phyloP scores from a whole-genome alignment of 768 basidiomycete species.

The Serendipita sp. region DNA sequence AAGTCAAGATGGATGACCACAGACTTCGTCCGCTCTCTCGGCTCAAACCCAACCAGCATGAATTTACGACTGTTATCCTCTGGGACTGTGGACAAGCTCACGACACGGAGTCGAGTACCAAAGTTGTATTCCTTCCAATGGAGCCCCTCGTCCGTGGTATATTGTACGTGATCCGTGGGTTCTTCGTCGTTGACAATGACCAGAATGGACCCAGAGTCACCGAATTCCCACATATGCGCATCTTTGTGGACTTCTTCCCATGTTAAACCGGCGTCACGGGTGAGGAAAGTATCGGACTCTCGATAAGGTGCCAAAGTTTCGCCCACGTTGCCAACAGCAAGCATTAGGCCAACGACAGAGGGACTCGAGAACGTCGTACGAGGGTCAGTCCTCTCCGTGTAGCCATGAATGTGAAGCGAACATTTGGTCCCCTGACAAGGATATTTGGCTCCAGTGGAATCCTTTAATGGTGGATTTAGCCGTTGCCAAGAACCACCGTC shows the following conservation, averaged over 20 bases:
- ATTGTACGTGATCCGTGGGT: slow-evolving; percentile 75
- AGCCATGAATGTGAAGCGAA: slow-evolving; percentile 82
- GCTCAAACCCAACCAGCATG: slow-evolving; percentile 57
- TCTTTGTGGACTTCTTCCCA: slow-evolving; percentile 99
- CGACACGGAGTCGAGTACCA: slow-evolving; percentile 45
- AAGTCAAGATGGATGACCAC: slow-evolving; percentile 85
- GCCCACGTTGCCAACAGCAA: slow-evolving; percentile 95
- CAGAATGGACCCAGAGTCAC: slow-evolving; percentile 88
- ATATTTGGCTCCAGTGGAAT: slow-evolving; percentile 62
- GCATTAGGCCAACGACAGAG: slow-evolving; percentile 77
- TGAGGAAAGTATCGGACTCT: slow-evolving; percentile 89
- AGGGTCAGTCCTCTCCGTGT: slow-evolving; percentile 81
- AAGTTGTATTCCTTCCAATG: slow-evolving; percentile 84
- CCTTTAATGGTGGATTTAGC: slow-evolving; percentile 51
- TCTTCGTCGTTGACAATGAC: slow-evolving; percentile 93
- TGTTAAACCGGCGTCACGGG: slow-evolving; percentile 89
- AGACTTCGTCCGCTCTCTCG: slow-evolving; percentile 27
- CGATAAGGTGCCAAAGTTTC: slow-evolving; percentile 61
- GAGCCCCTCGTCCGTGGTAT: slow-evolving; percentile 77
- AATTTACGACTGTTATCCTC: slow-evolving; percentile 83
- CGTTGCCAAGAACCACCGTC: slow-evolving; percentile 89
- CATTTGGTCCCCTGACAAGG: slow-evolving; percentile 56
- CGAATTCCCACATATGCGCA: slow-evolving; percentile 94
- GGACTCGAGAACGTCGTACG: slow-evolving; percentile 90
- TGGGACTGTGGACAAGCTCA: slow-evolving; percentile 71